These are phyloP conservation scores for Neurospora sp. DNA, from an alignment of 495 filamentous ascomycete species.

Conservation along the genomic window DNA sequence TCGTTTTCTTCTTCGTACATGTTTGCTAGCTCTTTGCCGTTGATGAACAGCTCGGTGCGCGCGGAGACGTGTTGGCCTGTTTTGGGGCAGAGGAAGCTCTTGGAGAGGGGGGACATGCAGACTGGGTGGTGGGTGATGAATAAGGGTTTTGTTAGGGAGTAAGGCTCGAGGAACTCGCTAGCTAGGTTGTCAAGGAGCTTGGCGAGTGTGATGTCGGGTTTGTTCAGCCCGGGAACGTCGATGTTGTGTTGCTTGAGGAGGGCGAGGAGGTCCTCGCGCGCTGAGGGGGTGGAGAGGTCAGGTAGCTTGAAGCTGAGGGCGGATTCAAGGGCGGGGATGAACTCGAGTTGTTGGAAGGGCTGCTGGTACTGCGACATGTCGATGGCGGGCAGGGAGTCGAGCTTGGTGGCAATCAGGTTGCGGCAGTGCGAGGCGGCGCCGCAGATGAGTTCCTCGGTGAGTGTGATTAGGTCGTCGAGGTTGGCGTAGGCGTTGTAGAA, in stretches of 20 bases:
- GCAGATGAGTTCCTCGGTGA: constrained; percentile 59
- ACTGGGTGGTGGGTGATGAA: constrained; percentile 90
- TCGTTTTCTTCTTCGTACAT: constrained; percentile 98
- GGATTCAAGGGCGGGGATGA: constrained; percentile 68
- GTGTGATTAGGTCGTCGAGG: constrained; percentile 62
- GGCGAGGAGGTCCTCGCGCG: constrained; percentile 42
- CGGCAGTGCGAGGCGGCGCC: constrained; percentile 46
- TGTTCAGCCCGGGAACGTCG: constrained; percentile 37
- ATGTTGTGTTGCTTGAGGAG: constrained; percentile 44
- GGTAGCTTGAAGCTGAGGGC: constrained; percentile 56
- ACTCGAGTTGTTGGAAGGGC: constrained; percentile 61
- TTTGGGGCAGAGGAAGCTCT: constrained; percentile 57
- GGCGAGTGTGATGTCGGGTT: constrained; percentile 50
- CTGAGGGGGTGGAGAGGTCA: constrained; percentile 47
- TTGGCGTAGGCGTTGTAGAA: constrained; percentile 85
- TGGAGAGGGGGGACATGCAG: constrained; percentile 84
- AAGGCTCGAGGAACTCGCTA: constrained; percentile 58
- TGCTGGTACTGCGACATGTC: constrained; percentile 26
- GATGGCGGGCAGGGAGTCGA: constrained; percentile 41
- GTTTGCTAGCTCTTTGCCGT: constrained; percentile 74
- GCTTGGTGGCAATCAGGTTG: constrained; percentile 35
- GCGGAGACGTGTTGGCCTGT: constrained; percentile 61
- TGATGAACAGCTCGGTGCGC: constrained; percentile 81
- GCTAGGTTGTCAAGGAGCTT: constrained; percentile 82
- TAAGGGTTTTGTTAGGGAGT: constrained; percentile 57